phyloP scores from a whole-genome alignment of 495 filamentous ascomycete genomes.

The Penicillium macrosclerotiorum region DNA sequence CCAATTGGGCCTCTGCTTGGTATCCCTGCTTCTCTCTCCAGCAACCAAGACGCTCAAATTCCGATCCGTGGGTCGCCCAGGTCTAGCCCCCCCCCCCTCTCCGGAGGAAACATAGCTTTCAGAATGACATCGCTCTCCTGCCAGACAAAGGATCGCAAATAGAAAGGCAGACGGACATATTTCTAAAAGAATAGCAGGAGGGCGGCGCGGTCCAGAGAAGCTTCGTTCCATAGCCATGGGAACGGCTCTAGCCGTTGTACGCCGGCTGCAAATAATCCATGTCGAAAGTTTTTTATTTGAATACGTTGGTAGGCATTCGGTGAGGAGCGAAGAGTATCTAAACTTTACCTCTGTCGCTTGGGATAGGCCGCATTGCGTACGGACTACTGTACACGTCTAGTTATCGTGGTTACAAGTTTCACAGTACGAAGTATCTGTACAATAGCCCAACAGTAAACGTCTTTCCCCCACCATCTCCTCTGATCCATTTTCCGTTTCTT shows the following conservation, averaged over 20 bases:
- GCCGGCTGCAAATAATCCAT: background rate
- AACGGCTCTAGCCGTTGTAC: background rate
- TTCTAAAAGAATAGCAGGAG: background rate
- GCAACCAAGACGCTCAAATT: too few species aligned
- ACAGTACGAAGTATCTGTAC: too few species aligned
- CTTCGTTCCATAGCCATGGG: background rate
- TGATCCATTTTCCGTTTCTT: slow-evolving; percentile 1
- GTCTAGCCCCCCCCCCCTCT: too few species aligned
- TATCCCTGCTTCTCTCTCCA: background rate
- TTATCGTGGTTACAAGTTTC: too few species aligned
- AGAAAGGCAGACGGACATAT: background rate
- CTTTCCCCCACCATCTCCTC: too few species aligned
- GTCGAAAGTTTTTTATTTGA: background rate
- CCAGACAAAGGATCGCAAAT: background rate
- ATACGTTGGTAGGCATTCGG: background rate
- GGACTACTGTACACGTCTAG: too few species aligned
- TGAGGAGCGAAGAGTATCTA: background rate
- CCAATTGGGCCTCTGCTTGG: background rate
- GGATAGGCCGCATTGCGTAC: too few species aligned
- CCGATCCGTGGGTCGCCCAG: too few species aligned
- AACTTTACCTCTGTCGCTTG: too few species aligned
- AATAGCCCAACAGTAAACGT: too few species aligned
- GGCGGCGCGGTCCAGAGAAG: background rate
- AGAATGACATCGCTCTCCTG: too few species aligned
- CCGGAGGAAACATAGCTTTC: too few species aligned